Evolutionary conservation across 2,329 filamentous ascomycete species (phyloP), one percentile per base, ranked within the genome.

Genomic region (Diaporthe citrichinensis): DNA sequence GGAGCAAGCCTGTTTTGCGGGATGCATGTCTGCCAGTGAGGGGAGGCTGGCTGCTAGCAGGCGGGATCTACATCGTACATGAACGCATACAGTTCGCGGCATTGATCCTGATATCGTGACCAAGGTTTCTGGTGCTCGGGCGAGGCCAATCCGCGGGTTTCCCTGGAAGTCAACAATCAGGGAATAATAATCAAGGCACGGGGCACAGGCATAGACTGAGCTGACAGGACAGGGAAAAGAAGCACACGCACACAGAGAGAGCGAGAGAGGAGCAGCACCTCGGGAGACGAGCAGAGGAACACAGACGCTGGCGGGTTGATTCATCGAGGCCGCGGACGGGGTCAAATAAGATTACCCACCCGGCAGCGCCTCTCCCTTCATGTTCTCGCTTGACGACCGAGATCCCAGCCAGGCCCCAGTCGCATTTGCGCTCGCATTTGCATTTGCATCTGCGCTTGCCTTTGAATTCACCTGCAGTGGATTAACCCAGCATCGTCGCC

Each of bases 321-420:
- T 61, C 65, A 51, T 74, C 65, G 55, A 74, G 44, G 65, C 55
- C 58, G 73, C 67, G 53, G 73, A 71, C 65, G 65, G 65, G 65
- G 65, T 69, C 65, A 69, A 69, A 23, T 69, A 69, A 69, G 65
- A 69, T 69, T 69, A 69, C 65, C 49, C 65, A 55, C 65, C 49
- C 65, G 49, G 65, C 65, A 28, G 65, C 65, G 65, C 65, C 65
- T 69, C 65, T 69, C 49, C 65, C 49, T 69, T 55, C 65, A 69
- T 55, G 46, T 69, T 69, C 65, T 69, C 65, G 65, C 65, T 69
- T 69, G 65, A 41, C 65, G 65, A 55, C 49, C 65, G 49, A 69
- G 65, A 69, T 69, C 65, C 65, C 49, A 69, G 65, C 65, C n/a
- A 55, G 49, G 65, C 65, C 65, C 65, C 65, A 69, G 65, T 69